Evolutionary conservation across 305 asterid species (phyloP), one percentile per base, ranked within the genome.

Genomic region (Fraxinus platypoda): DNA sequence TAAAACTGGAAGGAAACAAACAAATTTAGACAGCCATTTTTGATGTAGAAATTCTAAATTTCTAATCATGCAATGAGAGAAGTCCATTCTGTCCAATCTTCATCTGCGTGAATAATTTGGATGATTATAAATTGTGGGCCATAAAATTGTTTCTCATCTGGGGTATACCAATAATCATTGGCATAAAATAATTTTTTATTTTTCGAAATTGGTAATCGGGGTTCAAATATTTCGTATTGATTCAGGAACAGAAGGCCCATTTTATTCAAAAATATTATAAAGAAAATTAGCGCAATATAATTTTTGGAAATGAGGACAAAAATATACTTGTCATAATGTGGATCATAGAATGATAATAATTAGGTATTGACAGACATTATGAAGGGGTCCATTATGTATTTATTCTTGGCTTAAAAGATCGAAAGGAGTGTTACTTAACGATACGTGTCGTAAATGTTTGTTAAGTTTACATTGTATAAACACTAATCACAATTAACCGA

Each of bases 341-440:
- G 76, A 86, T 81, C 82, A 31, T 85, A 70, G 79, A 59, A 46
- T 72, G 74, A 76, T 76, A 85, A 89, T 86, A 83, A 86, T 86
- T 83, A 77, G 80, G 71, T 78, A 72, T 74, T 31, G 37, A 46
- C 81, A 84, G 37, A 46, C 81, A 84, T 88, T 37, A 78, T 13
- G 70, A 28, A 72, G 71, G 83, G 89, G 88, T 28, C 90, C 87
- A 8, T 26, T 28, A 4, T 30, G 15, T 19, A 28, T 66, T 25
- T 12, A 3, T 41, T 31, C 43, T 80, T 3, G 80, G 79, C 71
- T 79, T 19, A 6, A 72, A 74, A 46, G 7, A 33, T 57, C 37
- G 15, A 54, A 49, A 49, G 6, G 30, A 41, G 34, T 17, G 62
- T 35, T 49, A 49, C 59, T 49, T 49, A 49, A 13, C 59, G 19